Evolutionary conservation across 2,329 filamentous ascomycete species (phyloP).

Genomic region (Trichoderma afroharzianum): DNA sequence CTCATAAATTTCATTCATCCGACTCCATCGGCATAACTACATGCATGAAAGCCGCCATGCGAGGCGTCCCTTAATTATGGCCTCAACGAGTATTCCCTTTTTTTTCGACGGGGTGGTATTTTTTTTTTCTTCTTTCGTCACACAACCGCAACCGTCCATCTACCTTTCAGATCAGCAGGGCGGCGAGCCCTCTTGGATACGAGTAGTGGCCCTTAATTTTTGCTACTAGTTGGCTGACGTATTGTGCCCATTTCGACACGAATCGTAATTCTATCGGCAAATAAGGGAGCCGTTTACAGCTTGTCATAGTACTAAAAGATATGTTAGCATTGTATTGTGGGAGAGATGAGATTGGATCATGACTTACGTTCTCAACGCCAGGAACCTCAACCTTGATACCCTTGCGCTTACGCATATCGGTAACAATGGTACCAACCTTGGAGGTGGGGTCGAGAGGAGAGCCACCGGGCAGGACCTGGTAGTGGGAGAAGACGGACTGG

Average conservation of each 20-base stretch:
- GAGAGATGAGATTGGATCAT: neutral
- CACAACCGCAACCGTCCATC: slow-evolving; percentile 24
- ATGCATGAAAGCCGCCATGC: slow-evolving; percentile 37
- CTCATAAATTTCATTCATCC: slow-evolving; percentile 39
- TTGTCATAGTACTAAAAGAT: slow-evolving; percentile 87
- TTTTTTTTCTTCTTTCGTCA: slow-evolving; percentile 22
- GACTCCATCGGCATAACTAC: slow-evolving; percentile 40
- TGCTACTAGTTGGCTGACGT: slow-evolving; percentile 39
- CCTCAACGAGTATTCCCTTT: slow-evolving; percentile 31
- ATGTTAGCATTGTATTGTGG: slow-evolving; percentile 21
- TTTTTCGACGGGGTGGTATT: slow-evolving; percentile 25
- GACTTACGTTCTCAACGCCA: slow-evolving; percentile 89
- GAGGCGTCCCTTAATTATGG: slow-evolving; percentile 37
- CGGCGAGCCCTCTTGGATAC: slow-evolving; percentile 24
- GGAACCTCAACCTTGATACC: slow-evolving; percentile 97
- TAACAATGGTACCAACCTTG: slow-evolving; percentile 80
- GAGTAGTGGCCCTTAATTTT: slow-evolving; percentile 31
- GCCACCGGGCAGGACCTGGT: slow-evolving; percentile 92
- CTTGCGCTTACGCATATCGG: slow-evolving; percentile 97
- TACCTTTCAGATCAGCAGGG: slow-evolving; percentile 23
- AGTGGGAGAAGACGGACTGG: slow-evolving; percentile 98
- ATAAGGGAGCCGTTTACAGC: slow-evolving; percentile 65
- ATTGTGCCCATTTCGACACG: slow-evolving; percentile 41
- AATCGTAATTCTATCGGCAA: slow-evolving; percentile 45
- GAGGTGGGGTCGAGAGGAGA: slow-evolving; percentile 79